phyloP scores from a whole-genome alignment of 2,329 filamentous ascomycete genomes.

The Monilinia vaccinii-corymbosi region DNA sequence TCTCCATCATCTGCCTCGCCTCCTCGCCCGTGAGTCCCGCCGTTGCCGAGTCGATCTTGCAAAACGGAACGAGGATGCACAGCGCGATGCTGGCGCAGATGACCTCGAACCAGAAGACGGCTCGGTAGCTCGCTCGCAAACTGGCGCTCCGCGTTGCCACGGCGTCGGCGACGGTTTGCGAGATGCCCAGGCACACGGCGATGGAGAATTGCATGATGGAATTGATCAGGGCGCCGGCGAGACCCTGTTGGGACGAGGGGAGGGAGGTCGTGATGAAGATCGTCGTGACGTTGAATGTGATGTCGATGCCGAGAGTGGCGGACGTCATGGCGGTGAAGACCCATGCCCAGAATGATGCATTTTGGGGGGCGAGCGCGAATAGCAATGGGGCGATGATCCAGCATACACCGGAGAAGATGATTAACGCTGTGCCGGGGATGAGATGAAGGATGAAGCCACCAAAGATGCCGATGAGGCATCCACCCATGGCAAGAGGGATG shows the following conservation, averaged over 20 bases:
- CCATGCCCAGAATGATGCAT: constrained; percentile 48
- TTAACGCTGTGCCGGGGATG: constrained; percentile 40
- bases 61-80: constrained; percentile 2
- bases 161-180: neutral
- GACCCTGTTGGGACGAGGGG: constrained; percentile 53
- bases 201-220: constrained; percentile 8
- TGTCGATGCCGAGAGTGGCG: constrained; percentile 61
- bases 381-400: constrained; percentile 40
- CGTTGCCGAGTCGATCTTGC: constrained; percentile 7
- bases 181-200: constrained; percentile 5
- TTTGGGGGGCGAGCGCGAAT: constrained; percentile 43
- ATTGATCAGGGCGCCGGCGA: constrained; percentile 62
- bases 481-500: constrained; percentile 46
- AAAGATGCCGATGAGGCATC: constrained; percentile 52
- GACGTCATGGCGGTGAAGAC: constrained; percentile 60
- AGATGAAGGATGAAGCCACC: constrained; percentile 40
- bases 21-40: neutral
- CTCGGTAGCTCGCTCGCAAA: neutral
- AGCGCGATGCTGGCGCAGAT: constrained; percentile 1
- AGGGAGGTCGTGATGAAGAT: constrained; percentile 66
- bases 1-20: neutral
- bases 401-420: constrained; percentile 40
- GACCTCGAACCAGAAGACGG: constrained; percentile 10
- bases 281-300: constrained; percentile 64
- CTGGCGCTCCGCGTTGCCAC: neutral